Conservation (phyloP, 345 rosid genomes). For the Hibiscus tridactylites region DNA sequence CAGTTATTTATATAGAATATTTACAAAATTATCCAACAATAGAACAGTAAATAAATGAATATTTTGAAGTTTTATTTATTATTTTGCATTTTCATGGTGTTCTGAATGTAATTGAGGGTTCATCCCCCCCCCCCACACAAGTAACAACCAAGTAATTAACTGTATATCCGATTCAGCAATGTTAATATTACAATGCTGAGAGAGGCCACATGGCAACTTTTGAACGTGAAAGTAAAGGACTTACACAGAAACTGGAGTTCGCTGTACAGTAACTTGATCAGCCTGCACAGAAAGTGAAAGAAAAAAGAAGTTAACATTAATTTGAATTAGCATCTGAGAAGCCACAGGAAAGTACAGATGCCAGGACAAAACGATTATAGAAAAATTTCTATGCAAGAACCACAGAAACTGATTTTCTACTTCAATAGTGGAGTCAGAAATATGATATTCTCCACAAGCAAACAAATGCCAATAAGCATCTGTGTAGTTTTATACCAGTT, state of each 20-base stretch:
- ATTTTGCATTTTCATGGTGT: background rate
- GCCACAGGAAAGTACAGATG: background rate
- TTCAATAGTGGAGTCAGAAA: background rate
- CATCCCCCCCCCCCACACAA: too few relatives aligned
- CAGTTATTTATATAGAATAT: background rate
- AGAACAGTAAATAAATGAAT: background rate
- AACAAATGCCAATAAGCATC: background rate
- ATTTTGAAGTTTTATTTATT: background rate
- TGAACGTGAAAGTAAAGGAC: conserved; percentile 23
- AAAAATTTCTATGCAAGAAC: background rate
- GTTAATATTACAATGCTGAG: background rate
- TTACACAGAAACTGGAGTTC: conserved; percentile 82
- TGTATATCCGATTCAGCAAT: background rate
- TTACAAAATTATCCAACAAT: background rate
- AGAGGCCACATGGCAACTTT: background rate
- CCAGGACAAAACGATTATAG: background rate
- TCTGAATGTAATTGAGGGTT: background rate
- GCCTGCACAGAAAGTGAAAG: conserved; percentile 46
- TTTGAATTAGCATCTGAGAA: background rate
- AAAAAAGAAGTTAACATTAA: conserved; percentile 11
- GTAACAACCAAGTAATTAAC: background rate
- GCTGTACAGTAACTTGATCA: conserved; percentile 52
- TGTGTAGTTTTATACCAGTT: background rate
- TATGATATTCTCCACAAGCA: background rate
- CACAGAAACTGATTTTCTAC: background rate